Conservation (phyloP, 805 yeast species). For the Starmerella asiatica region DNA sequence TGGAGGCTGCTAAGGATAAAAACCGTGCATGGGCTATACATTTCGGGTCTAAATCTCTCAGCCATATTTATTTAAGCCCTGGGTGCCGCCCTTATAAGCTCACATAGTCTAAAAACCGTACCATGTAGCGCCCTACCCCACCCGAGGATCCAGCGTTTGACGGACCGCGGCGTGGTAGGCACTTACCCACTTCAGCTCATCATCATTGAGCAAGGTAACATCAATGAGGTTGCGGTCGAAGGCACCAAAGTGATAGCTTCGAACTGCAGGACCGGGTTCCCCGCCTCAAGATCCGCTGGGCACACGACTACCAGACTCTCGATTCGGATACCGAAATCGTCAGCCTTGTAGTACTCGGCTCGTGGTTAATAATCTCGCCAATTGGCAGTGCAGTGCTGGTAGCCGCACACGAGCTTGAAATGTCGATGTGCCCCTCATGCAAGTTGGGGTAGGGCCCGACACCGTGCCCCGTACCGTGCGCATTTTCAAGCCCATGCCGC, state of each 20-base stretch:
- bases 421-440: constrained; percentile 88
- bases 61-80: too few species aligned
- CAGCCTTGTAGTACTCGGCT: constrained; percentile 92
- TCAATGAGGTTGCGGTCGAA: constrained; percentile 69
- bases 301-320: constrained; percentile 66
- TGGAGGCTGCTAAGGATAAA: too few species aligned
- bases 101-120: too few species aligned
- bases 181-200: constrained; percentile 60
- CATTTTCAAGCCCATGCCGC: constrained; percentile 70
- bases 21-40: too few species aligned
- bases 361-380: constrained; percentile 77
- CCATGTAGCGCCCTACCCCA: too few species aligned
- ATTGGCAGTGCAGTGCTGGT: constrained; percentile 40
- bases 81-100: too few species aligned
- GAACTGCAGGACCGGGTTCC: constrained; percentile 55
- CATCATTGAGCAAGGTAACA: constrained; percentile 36
- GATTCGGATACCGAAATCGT: constrained; percentile 78
- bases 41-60: too few species aligned
- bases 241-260: constrained; percentile 80
- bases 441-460: constrained; percentile 85
- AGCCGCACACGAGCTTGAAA: constrained; percentile 28
- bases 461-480: constrained; percentile 97
- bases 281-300: constrained; percentile 30
- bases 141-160: constrained; percentile 36
- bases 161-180: constrained; percentile 48